Percentiles rank a stretch among this genome's conserved stretches.
Conservation (phyloP, 2,329 filamentous ascomycete species). For the Talaromyces islandicus region DNA sequence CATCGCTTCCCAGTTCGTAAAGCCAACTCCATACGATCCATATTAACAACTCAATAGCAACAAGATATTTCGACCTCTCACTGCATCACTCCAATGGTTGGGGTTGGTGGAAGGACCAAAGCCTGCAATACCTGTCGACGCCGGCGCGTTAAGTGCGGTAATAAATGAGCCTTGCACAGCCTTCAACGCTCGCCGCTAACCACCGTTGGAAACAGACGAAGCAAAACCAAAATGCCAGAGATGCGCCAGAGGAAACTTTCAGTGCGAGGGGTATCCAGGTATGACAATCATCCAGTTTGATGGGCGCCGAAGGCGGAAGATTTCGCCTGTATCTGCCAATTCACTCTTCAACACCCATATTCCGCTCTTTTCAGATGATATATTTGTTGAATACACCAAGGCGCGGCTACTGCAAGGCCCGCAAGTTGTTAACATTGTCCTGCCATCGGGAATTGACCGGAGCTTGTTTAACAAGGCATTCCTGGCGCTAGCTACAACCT, state of each 20-base stretch:
- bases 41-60: not conserved
- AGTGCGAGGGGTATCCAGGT: slow-evolving; percentile 1
- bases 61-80: not conserved
- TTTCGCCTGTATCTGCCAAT: not conserved
- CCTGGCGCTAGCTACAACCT: not conserved
- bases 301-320: not conserved
- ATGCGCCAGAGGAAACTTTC: slow-evolving; percentile 2
- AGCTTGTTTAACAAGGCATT: not conserved
- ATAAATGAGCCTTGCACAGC: not conserved
- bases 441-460: not conserved
- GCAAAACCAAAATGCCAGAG: slow-evolving; percentile 1
- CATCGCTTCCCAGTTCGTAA: no score
- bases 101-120: slow-evolving; percentile 7
- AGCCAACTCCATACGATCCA: not conserved
- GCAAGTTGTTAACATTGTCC: not conserved
- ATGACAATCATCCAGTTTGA: slow-evolving; percentile 9
- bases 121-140: slow-evolving; percentile 5
- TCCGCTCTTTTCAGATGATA: not conserved
- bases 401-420: not conserved
- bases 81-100: slow-evolving; percentile 1
- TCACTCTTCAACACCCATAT: not conserved
- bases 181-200: not conserved
- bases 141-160: slow-evolving; percentile 10
- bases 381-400: slow-evolving; percentile 6
- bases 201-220: slow-evolving; percentile 1